These are phyloP conservation scores for Tephrocybe sp. DNA, from an alignment of 768 basidiomycete species.

Conservation along the genomic window DNA sequence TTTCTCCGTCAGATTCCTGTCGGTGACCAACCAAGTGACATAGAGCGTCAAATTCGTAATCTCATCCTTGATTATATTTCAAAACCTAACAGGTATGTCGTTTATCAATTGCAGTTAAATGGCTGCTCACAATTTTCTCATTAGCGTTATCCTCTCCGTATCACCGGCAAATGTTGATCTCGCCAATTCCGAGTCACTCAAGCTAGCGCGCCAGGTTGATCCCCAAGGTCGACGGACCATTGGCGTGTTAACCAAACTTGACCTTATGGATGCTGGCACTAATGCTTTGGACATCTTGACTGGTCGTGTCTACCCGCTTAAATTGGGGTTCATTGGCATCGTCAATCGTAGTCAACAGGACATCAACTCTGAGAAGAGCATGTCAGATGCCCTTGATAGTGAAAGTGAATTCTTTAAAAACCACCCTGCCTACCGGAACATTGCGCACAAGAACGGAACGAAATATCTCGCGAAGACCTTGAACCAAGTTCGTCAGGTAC, in stretches of 20 bases:
- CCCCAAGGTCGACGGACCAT: slow-evolving; percentile 96
- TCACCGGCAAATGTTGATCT: slow-evolving; percentile 98
- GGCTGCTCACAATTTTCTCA: not conserved
- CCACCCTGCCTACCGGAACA: slow-evolving; percentile 91
- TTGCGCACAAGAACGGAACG: slow-evolving; percentile 97
- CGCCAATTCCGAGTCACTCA: slow-evolving; percentile 97
- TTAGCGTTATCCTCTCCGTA: slow-evolving; percentile 92
- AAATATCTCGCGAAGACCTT: slow-evolving; percentile 90
- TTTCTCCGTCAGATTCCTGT: slow-evolving; percentile 71
- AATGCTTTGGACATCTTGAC: slow-evolving; percentile 96
- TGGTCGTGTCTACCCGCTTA: slow-evolving; percentile 95
- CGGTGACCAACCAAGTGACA: slow-evolving; percentile 97
- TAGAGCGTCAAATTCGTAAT: slow-evolving; percentile 93
- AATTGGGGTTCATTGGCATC: slow-evolving; percentile 96
- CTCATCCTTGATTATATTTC: slow-evolving; percentile 96
- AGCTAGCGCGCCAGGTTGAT: slow-evolving; percentile 93
- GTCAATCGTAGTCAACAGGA: slow-evolving; percentile 98
- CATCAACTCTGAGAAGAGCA: slow-evolving; percentile 83
- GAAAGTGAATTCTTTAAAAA: slow-evolving; percentile 91
- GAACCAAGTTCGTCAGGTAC: slow-evolving; percentile 67
- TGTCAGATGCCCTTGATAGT: slow-evolving; percentile 80
- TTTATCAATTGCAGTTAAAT: not conserved
- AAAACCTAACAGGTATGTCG: slow-evolving; percentile 86
- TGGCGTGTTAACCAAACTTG: slow-evolving; percentile 94
- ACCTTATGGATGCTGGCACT: slow-evolving; percentile 99